Percentiles rank a stretch among this genome's conserved stretches.
These are phyloP conservation scores for Microbotryomycetes sp. DNA, from an alignment of 1,284 basidiomycete genomes.

Conservation along the genomic window DNA sequence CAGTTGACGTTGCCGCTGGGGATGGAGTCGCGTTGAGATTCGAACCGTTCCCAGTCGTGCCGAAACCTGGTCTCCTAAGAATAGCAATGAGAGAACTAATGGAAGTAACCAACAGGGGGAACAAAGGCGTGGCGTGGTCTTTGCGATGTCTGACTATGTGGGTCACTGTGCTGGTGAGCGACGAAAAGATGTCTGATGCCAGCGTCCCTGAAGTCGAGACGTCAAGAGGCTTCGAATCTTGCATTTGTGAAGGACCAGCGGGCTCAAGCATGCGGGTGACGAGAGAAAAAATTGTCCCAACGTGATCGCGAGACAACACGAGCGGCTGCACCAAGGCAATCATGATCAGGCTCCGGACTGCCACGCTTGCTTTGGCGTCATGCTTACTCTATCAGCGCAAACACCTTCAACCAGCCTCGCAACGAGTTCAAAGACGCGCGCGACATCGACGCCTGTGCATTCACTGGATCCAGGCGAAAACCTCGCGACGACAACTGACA, in stretches of 20 bases:
- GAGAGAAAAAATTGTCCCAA: slow-evolving; percentile 24
- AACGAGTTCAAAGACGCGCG: slow-evolving; percentile 5
- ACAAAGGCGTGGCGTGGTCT: slow-evolving; percentile 32
- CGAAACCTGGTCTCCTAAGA: slow-evolving; percentile 21
- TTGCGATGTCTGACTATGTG: slow-evolving; percentile 34
- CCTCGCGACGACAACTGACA: slow-evolving; percentile 8
- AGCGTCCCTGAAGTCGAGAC: background rate
- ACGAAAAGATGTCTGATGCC: slow-evolving; percentile 14
- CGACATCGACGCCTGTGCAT: background rate
- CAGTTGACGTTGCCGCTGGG: background rate
- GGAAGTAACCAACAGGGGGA: slow-evolving; percentile 26
- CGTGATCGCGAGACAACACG: slow-evolving; percentile 32
- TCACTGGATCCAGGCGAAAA: background rate
- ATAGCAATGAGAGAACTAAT: slow-evolving; percentile 19
- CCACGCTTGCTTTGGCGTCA: background rate
- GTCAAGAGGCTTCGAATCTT: too few species aligned
- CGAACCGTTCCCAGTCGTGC: slow-evolving; percentile 12
- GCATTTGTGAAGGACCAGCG: too few species aligned
- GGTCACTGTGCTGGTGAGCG: slow-evolving; percentile 20
- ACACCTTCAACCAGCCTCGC: slow-evolving; percentile 26
- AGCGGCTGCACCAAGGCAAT: slow-evolving; percentile 18
- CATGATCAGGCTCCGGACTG: rapidly evolving
- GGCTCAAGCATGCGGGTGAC: slow-evolving; percentile 16
- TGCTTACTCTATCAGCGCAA: slow-evolving; percentile 27
- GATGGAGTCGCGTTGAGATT: background rate